A percentile compares a stretch with the other conserved stretches of the same genome.
Conservation (phyloP, 1,139 yeast species). For the Eremothecium cymbalariae region DNA sequence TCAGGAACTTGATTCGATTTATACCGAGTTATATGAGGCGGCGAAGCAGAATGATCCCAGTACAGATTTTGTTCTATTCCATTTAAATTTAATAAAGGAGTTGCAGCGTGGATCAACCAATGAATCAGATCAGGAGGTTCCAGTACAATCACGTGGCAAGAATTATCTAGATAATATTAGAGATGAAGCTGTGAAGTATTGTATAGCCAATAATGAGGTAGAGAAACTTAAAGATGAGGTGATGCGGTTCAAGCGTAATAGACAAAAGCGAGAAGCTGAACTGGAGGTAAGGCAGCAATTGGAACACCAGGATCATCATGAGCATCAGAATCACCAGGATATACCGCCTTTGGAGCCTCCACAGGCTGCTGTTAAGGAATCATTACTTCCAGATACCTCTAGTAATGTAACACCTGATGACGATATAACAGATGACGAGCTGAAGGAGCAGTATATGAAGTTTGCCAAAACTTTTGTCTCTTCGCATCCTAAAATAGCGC, state of each 20-base stretch:
- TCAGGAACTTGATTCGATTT: conserved; percentile 70
- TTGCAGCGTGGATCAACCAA: conserved; percentile 22
- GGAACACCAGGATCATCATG: conserved; percentile 6
- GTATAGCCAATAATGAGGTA: conserved; percentile 22
- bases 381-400: conserved; percentile 4
- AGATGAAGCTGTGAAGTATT: conserved; percentile 22
- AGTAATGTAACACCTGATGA: conserved; percentile 10
- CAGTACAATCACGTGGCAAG: neutral
- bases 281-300: conserved; percentile 1
- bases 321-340: conserved; percentile 1
- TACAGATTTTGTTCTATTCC: conserved; percentile 30
- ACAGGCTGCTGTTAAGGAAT: neutral
- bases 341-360: neutral
- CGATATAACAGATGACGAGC: conserved; percentile 14
- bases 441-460: conserved; percentile 21
- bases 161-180: conserved; percentile 13
- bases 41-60: conserved; percentile 30
- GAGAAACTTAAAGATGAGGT: conserved; percentile 29
- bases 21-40: conserved; percentile 39
- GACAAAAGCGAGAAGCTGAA: conserved; percentile 16
- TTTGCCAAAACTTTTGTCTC: conserved; percentile 30
- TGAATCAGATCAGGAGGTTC: conserved; percentile 1
- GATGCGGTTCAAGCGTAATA: conserved; percentile 27
- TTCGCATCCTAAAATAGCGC: conserved; percentile 30
- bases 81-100: conserved; percentile 30